These are phyloP conservation scores for Eimeria praecox DNA, from an alignment of 169 alveolate genomes.

Conservation along the genomic window DNA sequence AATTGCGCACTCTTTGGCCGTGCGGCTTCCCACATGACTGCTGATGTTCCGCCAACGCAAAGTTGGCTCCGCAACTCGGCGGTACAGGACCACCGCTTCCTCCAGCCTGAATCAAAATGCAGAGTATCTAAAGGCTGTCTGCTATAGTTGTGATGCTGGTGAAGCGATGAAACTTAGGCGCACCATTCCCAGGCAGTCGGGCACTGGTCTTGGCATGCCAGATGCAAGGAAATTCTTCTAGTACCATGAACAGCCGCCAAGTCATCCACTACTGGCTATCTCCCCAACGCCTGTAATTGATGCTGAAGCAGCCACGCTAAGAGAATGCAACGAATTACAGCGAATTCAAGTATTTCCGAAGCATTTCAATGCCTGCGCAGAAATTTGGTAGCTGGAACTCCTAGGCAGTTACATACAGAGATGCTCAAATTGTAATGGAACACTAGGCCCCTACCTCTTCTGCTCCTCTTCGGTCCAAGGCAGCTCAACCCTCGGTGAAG, in stretches of 20 bases:
- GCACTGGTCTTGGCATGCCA: neutral
- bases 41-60: slow-evolving; percentile 80
- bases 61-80: slow-evolving; percentile 74
- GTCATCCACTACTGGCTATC: neutral
- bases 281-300: neutral
- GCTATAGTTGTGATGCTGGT: no score
- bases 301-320: neutral
- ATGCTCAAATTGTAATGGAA: neutral
- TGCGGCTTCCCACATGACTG: slow-evolving; percentile 75
- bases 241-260: neutral
- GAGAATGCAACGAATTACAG: neutral
- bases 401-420: neutral
- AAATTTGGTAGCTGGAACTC: neutral
- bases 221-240: neutral
- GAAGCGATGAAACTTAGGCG: neutral
- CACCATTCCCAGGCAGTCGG: no score
- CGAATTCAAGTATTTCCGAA: neutral
- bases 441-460: slow-evolving; percentile 16
- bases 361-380: neutral
- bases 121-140: neutral
- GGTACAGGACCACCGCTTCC: slow-evolving; percentile 81
- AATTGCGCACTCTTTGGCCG: slow-evolving; percentile 80
- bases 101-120: slow-evolving; percentile 70
- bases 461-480: slow-evolving; percentile 77
- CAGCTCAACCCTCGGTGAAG: neutral